Evolutionary conservation across 1,284 basidiomycete species (phyloP).

Genomic region (Cutaneotrichosporon sp.): DNA sequence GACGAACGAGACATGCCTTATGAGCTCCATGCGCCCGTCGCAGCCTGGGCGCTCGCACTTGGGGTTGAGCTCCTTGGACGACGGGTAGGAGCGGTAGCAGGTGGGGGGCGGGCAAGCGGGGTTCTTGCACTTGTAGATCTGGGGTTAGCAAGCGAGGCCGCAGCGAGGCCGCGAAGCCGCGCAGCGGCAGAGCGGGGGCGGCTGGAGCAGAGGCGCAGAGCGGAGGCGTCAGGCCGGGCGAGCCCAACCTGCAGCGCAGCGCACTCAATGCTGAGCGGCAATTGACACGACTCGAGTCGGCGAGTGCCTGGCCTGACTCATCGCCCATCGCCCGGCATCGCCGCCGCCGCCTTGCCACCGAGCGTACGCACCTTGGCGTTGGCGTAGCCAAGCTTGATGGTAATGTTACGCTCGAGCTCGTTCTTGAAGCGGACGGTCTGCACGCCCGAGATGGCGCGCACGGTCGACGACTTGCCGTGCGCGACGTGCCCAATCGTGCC

Average conservation of each 20-base stretch:
- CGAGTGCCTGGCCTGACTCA: background rate
- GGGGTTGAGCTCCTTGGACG: conserved; percentile 90
- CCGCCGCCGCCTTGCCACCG: background rate
- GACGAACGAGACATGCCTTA: conserved; percentile 94
- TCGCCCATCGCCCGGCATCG: background rate
- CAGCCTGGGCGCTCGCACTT: conserved; percentile 93
- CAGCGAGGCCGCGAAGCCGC: background rate
- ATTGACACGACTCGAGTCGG: background rate
- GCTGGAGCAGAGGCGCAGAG: background rate
- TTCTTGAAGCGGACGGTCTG: conserved; percentile 99
- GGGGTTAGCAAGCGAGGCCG: conserved; percentile 7
- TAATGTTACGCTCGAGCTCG: conserved; percentile 96
- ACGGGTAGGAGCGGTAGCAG: conserved; percentile 91
- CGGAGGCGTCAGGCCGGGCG: too few relatives aligned
- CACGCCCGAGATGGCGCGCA: conserved; percentile 99
- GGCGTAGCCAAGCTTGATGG: conserved; percentile 97
- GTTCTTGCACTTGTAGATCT: conserved; percentile 99
- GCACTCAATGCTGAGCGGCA: background rate
- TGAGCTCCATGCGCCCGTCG: conserved; percentile 82
- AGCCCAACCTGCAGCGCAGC: background rate
- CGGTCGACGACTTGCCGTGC: conserved; percentile 98
- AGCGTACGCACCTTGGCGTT: conserved; percentile 81
- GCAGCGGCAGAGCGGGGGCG: background rate
- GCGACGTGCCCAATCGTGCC: conserved; percentile 97
- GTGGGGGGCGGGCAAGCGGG: conserved; percentile 88